Conservation (phyloP, 257 asterid species). For the Henckelia pumila region DNA sequence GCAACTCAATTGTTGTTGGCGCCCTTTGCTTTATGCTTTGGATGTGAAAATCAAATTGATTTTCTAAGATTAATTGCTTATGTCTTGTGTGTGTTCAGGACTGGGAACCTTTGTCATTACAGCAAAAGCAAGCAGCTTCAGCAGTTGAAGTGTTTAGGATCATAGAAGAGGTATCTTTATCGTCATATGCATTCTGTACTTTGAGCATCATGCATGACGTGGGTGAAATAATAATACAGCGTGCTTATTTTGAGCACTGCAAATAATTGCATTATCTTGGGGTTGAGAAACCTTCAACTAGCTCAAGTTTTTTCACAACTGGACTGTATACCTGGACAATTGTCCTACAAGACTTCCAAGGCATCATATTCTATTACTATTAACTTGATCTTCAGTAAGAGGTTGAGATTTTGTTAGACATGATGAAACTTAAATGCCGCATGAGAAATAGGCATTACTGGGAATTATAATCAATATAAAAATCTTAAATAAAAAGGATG, state of each 20-base stretch:
- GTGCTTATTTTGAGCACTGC: constrained; percentile 12
- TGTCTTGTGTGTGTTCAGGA: constrained; percentile 45
- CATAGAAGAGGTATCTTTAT: constrained; percentile 77
- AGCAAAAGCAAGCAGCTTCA: constrained; percentile 91
- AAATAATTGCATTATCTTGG: not conserved
- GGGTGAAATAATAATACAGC: not conserved
- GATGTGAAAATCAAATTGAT: not conserved
- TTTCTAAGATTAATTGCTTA: constrained; percentile 20
- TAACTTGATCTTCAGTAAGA: not conserved
- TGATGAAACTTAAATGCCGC: constrained; percentile 3
- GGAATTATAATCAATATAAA: not conserved
- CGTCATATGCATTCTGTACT: constrained; percentile 20
- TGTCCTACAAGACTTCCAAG: constrained; percentile 5
- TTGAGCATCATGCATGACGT: not conserved
- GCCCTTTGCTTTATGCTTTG: not conserved
- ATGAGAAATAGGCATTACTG: constrained; percentile 2
- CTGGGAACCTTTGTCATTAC: constrained; percentile 90
- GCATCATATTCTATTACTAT: constrained; percentile 19
- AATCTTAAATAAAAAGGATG: not conserved
- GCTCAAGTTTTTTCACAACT: no score
- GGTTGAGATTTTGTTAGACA: no score
- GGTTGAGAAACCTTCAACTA: not conserved
- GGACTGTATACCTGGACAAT: constrained; percentile 7
- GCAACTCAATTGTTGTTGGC: not conserved
- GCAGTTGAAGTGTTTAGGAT: constrained; percentile 98